These are phyloP conservation scores for Lagenaria siceraria DNA, from an alignment of 306 rosid genomes.

Conservation along the genomic window DNA sequence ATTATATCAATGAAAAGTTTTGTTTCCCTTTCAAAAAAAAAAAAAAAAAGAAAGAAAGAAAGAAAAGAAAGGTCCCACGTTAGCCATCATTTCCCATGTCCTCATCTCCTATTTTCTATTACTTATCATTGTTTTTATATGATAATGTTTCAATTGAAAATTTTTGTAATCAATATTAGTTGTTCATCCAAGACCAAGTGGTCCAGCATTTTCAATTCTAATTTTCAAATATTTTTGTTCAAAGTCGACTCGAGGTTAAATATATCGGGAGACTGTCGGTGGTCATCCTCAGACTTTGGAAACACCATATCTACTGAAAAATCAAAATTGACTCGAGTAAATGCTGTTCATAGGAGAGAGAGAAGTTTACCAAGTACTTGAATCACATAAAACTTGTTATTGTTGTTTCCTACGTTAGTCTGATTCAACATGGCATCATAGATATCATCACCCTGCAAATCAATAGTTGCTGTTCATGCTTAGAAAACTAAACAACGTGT, in stretches of 20 bases:
- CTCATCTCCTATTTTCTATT: neutral
- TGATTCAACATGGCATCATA: conserved; percentile 92
- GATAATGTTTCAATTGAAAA: neutral
- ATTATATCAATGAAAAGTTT: no score
- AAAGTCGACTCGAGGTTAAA: neutral
- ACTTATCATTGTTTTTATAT: neutral
- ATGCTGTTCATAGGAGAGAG: neutral
- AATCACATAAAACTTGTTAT: conserved; percentile 78
- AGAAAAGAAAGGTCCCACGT: neutral
- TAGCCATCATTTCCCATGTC: neutral
- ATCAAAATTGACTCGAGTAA: neutral
- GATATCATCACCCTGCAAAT: conserved; percentile 62
- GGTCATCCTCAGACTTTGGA: neutral
- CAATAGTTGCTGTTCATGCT: neutral
- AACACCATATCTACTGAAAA: neutral
- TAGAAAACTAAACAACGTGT: neutral
- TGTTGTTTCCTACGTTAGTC: conserved; percentile 69
- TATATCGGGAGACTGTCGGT: neutral
- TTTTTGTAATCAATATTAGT: neutral
- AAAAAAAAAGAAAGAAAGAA: no score
- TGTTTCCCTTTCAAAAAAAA: no score
- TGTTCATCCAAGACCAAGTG: neutral
- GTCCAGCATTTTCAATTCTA: neutral
- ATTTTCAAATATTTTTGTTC: neutral
- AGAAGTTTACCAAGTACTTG: conserved; percentile 68